phyloP scores from a whole-genome alignment of 2,329 filamentous ascomycete species.

The Claviceps pusilla region DNA sequence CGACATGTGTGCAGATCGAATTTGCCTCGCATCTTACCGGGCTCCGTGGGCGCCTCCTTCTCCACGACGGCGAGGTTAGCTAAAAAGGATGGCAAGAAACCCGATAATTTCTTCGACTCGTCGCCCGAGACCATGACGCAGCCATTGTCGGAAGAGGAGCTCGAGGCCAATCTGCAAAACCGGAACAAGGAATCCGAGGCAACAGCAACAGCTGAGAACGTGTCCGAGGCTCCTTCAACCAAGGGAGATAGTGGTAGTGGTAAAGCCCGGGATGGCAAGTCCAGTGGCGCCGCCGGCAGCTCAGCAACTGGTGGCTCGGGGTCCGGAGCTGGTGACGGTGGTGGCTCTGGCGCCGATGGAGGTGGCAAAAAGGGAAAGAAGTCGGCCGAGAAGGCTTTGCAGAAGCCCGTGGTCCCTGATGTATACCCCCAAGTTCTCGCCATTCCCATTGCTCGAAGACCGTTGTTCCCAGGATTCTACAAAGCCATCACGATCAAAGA shows the following conservation, averaged over 20 bases:
- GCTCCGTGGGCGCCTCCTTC: constrained; percentile 18
- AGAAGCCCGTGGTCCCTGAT: constrained; percentile 82
- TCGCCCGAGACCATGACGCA: constrained; percentile 26
- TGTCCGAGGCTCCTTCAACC: constrained; percentile 28
- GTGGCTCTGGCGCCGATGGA: constrained; percentile 31
- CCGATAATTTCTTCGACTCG: constrained; percentile 36
- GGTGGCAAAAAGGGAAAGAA: constrained; percentile 56
- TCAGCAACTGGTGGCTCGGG: constrained; percentile 38
- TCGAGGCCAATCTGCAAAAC: constrained; percentile 35
- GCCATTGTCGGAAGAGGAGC: constrained; percentile 37
- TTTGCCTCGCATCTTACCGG: constrained; percentile 15
- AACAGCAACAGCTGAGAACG: constrained; percentile 30
- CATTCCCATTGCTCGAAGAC: constrained; percentile 85
- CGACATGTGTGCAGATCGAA: constrained; percentile 19
- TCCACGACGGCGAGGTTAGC: constrained; percentile 20
- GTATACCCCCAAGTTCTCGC: constrained; percentile 96
- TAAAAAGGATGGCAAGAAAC: constrained; percentile 25
- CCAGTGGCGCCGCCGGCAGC: constrained; percentile 24
- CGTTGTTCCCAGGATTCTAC: constrained; percentile 94
- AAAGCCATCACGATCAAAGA: constrained; percentile 96
- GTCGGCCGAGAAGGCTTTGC: constrained; percentile 56
- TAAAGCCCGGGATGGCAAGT: constrained; percentile 36
- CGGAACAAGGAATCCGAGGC: constrained; percentile 27
- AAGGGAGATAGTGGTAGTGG: constrained; percentile 25
- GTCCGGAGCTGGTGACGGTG: constrained; percentile 38